A percentile compares a stretch with the other conserved stretches of the same genome.
phyloP scores from a whole-genome alignment of 2,329 filamentous ascomycete genomes.

The Calonectria montana region DNA sequence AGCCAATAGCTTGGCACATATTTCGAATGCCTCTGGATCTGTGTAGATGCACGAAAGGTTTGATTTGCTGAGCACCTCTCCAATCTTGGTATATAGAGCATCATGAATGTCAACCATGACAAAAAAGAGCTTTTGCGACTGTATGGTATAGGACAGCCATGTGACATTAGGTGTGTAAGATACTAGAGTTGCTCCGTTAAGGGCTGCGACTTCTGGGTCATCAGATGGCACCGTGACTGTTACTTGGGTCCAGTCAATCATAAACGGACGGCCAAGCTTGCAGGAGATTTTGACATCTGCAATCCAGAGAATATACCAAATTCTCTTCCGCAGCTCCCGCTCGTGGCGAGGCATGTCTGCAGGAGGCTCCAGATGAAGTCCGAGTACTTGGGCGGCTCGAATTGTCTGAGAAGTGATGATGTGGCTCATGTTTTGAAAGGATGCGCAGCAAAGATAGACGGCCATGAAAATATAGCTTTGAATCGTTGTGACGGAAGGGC shows the following conservation, averaged over 20 bases:
- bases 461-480: constrained; percentile 59
- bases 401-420: constrained; percentile 53
- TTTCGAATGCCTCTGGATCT: constrained; percentile 30
- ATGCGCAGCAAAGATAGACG: constrained; percentile 59
- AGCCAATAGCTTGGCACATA: constrained; percentile 28
- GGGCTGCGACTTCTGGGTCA: constrained; percentile 23
- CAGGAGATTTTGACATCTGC: constrained; percentile 60
- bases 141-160: constrained; percentile 36
- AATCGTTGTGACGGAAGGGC: constrained; percentile 58
- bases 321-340: constrained; percentile 57
- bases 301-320: constrained; percentile 65
- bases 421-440: constrained; percentile 61
- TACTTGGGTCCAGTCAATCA: constrained; percentile 46
- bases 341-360: constrained; percentile 44
- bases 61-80: constrained; percentile 9
- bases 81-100: constrained; percentile 43
- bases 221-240: constrained; percentile 50
- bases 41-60: constrained; percentile 27
- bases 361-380: constrained; percentile 60
- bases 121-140: constrained; percentile 26
- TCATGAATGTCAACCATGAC: constrained; percentile 41
- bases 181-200: constrained; percentile 28
- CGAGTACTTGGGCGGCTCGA: constrained; percentile 58
- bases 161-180: constrained; percentile 30
- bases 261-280: constrained; percentile 59